A percentile compares a stretch with the other conserved stretches of the same genome.
phyloP scores from a whole-genome alignment of 2,329 filamentous ascomycete genomes.

The Claviceps sorghi region DNA sequence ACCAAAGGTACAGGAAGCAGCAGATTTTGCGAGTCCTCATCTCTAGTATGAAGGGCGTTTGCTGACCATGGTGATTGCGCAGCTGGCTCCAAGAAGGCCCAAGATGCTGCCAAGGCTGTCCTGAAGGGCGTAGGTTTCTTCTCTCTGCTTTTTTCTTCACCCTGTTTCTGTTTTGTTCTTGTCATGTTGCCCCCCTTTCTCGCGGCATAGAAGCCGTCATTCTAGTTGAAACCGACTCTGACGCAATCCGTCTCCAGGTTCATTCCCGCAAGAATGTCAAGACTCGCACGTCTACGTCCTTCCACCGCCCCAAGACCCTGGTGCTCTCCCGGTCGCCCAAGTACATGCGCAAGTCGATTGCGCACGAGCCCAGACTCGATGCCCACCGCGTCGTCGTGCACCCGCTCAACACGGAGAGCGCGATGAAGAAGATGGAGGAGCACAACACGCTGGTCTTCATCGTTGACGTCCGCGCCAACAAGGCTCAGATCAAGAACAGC shows the following conservation, averaged over 20 bases:
- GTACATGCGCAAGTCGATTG: slow-evolving; percentile 92
- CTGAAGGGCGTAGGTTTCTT: slow-evolving; percentile 73
- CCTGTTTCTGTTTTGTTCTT: not conserved
- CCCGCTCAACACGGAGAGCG: slow-evolving; percentile 98
- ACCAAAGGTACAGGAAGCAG: slow-evolving; percentile 29
- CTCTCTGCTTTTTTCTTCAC: not conserved
- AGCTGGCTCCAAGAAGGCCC: slow-evolving; percentile 73
- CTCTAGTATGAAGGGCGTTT: slow-evolving; percentile 44
- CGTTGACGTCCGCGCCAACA: slow-evolving; percentile 94
- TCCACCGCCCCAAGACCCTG: slow-evolving; percentile 97
- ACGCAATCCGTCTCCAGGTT: slow-evolving; percentile 21
- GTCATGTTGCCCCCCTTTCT: too few relatives aligned
- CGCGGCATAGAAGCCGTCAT: too few relatives aligned
- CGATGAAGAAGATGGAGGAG: slow-evolving; percentile 99
- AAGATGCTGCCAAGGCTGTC: slow-evolving; percentile 86
- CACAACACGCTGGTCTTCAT: slow-evolving; percentile 99
- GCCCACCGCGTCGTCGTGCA: slow-evolving; percentile 96
- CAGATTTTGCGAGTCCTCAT: slow-evolving; percentile 62
- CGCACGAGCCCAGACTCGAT: slow-evolving; percentile 80
- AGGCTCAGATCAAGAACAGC: slow-evolving; percentile 96
- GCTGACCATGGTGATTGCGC: slow-evolving; percentile 47
- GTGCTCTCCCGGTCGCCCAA: slow-evolving; percentile 80
- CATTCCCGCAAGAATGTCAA: slow-evolving; percentile 74
- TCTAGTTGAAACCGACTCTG: too few relatives aligned
- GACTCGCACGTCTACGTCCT: slow-evolving; percentile 82